Evolutionary conservation across 1,284 basidiomycete genomes (phyloP).

Genomic region (Fomitopsis betulina): DNA sequence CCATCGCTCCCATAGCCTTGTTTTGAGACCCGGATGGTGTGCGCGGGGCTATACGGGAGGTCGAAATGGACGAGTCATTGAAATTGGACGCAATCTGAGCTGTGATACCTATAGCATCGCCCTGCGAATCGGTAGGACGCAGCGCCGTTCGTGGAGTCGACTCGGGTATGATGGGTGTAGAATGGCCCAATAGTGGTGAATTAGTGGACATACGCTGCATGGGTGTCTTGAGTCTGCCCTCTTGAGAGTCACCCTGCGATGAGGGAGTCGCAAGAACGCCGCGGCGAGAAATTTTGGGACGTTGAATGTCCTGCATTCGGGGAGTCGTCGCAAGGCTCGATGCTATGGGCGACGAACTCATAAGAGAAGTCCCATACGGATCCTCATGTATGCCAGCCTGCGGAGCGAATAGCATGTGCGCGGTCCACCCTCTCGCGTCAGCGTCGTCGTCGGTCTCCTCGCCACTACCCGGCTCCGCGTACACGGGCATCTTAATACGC

Average conservation of each 20-base stretch:
- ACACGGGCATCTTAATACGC: slow-evolving; percentile 4
- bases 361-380: slow-evolving; percentile 2
- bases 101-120: neutral
- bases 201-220: neutral
- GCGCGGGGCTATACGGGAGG: neutral
- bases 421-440: slow-evolving; percentile 16
- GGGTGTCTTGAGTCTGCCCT: neutral
- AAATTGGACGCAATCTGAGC: neutral
- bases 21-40: neutral
- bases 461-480: slow-evolving; percentile 14
- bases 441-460: slow-evolving; percentile 23
- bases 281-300: too few relatives aligned
- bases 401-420: slow-evolving; percentile 18
- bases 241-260: slow-evolving; percentile 12
- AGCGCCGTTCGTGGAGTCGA: too few relatives aligned
- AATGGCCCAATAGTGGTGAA: too few relatives aligned
- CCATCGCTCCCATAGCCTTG: neutral
- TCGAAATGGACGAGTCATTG: neutral
- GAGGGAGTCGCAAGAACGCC: slow-evolving; percentile 12
- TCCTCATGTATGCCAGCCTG: slow-evolving; percentile 10
- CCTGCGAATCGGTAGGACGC: too few relatives aligned
- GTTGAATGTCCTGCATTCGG: neutral
- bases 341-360: slow-evolving; percentile 3
- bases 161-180: too few relatives aligned
- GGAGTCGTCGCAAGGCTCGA: slow-evolving; percentile 4